Evolutionary conservation across 2,329 filamentous ascomycete genomes (phyloP).

Genomic region (Byssochlamys sp.): DNA sequence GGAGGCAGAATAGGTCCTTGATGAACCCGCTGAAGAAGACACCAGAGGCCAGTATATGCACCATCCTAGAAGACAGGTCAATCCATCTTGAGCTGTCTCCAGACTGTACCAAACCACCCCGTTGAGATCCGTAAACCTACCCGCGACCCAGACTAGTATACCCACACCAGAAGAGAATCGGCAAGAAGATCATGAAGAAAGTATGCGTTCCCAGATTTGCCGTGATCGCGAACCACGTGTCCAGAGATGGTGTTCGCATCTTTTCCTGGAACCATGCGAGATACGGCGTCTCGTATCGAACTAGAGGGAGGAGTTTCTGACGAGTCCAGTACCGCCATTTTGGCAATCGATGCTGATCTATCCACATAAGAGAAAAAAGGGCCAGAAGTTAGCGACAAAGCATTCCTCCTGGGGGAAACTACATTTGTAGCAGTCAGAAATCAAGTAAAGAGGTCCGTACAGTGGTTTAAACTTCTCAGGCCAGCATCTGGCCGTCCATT

Average conservation of each 20-base stretch:
- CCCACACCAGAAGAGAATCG: conserved; percentile 94
- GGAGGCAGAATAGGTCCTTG: conserved; percentile 88
- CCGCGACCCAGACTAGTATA: conserved; percentile 75
- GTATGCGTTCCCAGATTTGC: conserved; percentile 96
- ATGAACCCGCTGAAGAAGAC: conserved; percentile 86
- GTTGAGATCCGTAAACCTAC: conserved; percentile 44
- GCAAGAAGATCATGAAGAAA: conserved; percentile 93
- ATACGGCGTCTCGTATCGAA: conserved; percentile 91
- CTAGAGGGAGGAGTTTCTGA: conserved; percentile 70
- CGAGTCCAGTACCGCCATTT: conserved; percentile 80
- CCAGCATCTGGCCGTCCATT: conserved; percentile 51
- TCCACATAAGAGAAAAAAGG: neutral
- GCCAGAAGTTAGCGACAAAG: conserved; percentile 6
- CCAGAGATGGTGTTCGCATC: conserved; percentile 71
- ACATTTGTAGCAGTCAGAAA: conserved; percentile 3
- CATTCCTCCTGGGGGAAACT: neutral
- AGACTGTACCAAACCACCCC: conserved; percentile 1
- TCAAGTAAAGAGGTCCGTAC: conserved; percentile 28
- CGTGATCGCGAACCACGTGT: conserved; percentile 93
- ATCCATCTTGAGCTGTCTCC: neutral
- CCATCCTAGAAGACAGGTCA: conserved; percentile 25
- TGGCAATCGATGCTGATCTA: conserved; percentile 75
- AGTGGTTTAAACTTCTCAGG: conserved; percentile 69
- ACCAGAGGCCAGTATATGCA: conserved; percentile 67
- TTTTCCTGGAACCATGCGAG: conserved; percentile 75